phyloP scores from a whole-genome alignment of 345 rosid species.

The Erodium maritimum region DNA sequence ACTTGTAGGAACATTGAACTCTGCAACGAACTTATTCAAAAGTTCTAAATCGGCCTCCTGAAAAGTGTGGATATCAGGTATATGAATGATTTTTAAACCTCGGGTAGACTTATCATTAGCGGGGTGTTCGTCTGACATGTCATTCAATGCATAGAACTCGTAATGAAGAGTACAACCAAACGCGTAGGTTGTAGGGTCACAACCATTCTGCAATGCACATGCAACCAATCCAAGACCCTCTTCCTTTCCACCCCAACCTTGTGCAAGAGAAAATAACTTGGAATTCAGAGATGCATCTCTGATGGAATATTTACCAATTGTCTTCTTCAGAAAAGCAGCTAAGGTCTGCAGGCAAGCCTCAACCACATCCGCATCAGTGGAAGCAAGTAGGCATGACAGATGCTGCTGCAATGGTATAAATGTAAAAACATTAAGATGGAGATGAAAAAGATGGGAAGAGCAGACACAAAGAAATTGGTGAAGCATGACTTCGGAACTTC shows the following conservation, averaged over 20 bases:
- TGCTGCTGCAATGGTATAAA: constrained; percentile 64
- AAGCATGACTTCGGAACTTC: background rate
- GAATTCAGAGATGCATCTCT: constrained; percentile 69
- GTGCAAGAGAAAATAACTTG: constrained; percentile 80
- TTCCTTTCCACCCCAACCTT: constrained; percentile 99
- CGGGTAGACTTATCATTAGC: constrained; percentile 30
- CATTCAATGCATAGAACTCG: constrained; percentile 69
- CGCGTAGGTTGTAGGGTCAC: constrained; percentile 58
- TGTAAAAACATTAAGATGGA: constrained; percentile 16
- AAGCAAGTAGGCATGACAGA: constrained; percentile 80
- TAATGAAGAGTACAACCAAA: constrained; percentile 89
- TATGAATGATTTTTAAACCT: constrained; percentile 72
- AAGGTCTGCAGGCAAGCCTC: constrained; percentile 85
- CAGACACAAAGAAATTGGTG: background rate
- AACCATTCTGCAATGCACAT: constrained; percentile 49
- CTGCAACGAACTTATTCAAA: constrained; percentile 53
- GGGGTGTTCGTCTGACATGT: constrained; percentile 19
- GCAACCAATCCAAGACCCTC: constrained; percentile 90
- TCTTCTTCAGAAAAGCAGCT: constrained; percentile 80
- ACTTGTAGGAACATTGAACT: constrained; percentile 61
- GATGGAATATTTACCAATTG: constrained; percentile 67
- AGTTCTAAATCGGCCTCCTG: constrained; percentile 73
- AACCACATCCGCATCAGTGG: constrained; percentile 89
- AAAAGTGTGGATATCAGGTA: constrained; percentile 32
- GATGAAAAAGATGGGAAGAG: background rate